Percentiles rank a stretch among this genome's conserved stretches.
Evolutionary conservation across 176 grass and related monocot genomes (phyloP).

Genomic region (Aegilops tauschii): DNA sequence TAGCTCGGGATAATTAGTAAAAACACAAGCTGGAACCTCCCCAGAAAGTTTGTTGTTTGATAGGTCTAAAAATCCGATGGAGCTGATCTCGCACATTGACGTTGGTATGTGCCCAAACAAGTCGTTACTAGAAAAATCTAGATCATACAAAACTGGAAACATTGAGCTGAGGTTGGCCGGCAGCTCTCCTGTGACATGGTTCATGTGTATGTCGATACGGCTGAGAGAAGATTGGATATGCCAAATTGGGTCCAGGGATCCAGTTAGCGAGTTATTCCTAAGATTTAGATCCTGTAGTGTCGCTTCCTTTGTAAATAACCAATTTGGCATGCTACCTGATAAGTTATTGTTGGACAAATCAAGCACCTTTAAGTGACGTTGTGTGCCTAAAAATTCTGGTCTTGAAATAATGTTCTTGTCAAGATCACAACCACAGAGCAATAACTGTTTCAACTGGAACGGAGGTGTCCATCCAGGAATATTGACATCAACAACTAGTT

Average conservation of each 20-base stretch:
- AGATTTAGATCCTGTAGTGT: not conserved
- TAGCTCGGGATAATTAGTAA: not conserved
- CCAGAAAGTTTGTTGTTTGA: constrained; percentile 37
- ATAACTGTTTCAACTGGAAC: not conserved
- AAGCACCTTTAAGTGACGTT: not conserved
- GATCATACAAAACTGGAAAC: not conserved
- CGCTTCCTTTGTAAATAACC: constrained; percentile 28
- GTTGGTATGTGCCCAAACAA: constrained; percentile 26
- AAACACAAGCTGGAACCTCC: constrained; percentile 17
- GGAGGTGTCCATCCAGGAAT: not conserved
- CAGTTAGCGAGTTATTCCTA: constrained; percentile 24
- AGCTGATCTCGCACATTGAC: not conserved
- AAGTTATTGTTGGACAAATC: constrained; percentile 31
- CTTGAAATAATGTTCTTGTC: too few relatives aligned
- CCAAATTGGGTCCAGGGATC: not conserved
- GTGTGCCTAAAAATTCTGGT: constrained; percentile 15
- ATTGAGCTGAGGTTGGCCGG: constrained; percentile 11
- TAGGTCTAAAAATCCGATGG: not conserved
- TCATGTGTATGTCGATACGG: not conserved
- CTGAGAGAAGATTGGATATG: not conserved
- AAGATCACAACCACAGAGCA: constrained; percentile 24
- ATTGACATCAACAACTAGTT: constrained; percentile 1
- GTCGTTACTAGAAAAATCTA: constrained; percentile 23
- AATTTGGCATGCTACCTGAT: constrained; percentile 20
- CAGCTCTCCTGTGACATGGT: not conserved